Conservation (phyloP, 1,284 basidiomycete species). For the Ceratobasidium sp. region DNA sequence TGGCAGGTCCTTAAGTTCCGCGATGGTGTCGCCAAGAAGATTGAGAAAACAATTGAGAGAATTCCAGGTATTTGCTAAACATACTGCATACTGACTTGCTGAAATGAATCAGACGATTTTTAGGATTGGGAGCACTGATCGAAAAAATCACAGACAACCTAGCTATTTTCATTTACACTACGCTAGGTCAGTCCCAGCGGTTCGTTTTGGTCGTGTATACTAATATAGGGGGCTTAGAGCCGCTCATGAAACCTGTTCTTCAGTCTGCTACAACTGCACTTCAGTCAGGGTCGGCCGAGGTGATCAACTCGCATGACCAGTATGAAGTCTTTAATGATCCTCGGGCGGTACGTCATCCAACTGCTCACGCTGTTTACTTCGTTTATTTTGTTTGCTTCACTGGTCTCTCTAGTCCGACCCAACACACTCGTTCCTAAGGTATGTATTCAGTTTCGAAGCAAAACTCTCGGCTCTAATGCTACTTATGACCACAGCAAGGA, state of each 20-base stretch:
- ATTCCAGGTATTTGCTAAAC: slow-evolving; percentile 63
- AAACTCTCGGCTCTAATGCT: slow-evolving; percentile 46
- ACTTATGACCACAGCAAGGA: slow-evolving; percentile 64
- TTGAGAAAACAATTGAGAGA: slow-evolving; percentile 79
- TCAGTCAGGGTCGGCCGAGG: slow-evolving; percentile 71
- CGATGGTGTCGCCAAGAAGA: slow-evolving; percentile 87
- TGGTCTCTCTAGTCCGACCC: slow-evolving; percentile 71
- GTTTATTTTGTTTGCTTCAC: neutral
- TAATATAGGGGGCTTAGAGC: slow-evolving; percentile 60
- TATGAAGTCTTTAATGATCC: slow-evolving; percentile 85
- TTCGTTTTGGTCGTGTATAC: neutral
- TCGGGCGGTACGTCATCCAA: slow-evolving; percentile 64
- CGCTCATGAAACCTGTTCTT: slow-evolving; percentile 78
- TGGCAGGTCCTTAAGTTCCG: slow-evolving; percentile 91
- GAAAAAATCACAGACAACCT: slow-evolving; percentile 35
- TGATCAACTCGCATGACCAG: slow-evolving; percentile 83
- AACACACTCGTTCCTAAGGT: slow-evolving; percentile 80
- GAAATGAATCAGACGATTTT: neutral
- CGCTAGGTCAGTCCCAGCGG: slow-evolving; percentile 63
- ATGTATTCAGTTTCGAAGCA: neutral
- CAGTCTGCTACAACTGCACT: slow-evolving; percentile 72
- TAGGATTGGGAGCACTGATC: slow-evolving; percentile 33
- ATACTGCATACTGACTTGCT: neutral
- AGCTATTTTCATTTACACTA: slow-evolving; percentile 81
- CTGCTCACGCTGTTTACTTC: neutral